These are phyloP conservation scores for Trichoderma sp. DNA, from an alignment of 2,329 filamentous ascomycete species.

Conservation along the genomic window DNA sequence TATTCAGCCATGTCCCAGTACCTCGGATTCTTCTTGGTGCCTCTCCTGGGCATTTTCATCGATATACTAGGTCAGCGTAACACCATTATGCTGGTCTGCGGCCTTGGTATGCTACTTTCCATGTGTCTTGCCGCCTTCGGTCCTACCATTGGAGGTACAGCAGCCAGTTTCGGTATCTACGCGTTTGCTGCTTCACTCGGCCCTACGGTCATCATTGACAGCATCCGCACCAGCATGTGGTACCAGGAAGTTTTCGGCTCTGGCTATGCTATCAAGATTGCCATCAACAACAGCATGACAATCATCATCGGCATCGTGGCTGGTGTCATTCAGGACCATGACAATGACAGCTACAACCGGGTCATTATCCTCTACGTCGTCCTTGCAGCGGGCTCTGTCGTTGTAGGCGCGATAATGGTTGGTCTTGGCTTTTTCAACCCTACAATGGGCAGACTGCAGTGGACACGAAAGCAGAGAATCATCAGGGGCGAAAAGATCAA, in stretches of 20 bases:
- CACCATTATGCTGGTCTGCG: conserved; percentile 53
- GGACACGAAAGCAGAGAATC: conserved; percentile 55
- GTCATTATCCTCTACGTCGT: conserved; percentile 57
- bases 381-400: conserved; percentile 48
- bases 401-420: conserved; percentile 44
- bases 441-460: conserved; percentile 52
- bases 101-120: conserved; percentile 47
- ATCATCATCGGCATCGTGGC: conserved; percentile 59
- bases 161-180: conserved; percentile 59
- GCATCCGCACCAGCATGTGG: conserved; percentile 59
- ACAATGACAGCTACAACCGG: conserved; percentile 54
- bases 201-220: conserved; percentile 58
- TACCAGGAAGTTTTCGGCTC: conserved; percentile 59
- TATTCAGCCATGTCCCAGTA: conserved; percentile 58
- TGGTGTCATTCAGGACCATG: conserved; percentile 57
- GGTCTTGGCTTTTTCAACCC: conserved; percentile 38
- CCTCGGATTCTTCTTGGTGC: conserved; percentile 56
- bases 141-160: conserved; percentile 48
- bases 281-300: conserved; percentile 62
- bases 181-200: conserved; percentile 55
- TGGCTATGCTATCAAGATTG: conserved; percentile 59
- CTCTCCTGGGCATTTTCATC: conserved; percentile 54
- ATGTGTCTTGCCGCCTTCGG: conserved; percentile 57
- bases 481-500: conserved; percentile 44
- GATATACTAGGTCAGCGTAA: conserved; percentile 56